Base-by-base conservation (phyloP, 768 basidiomycete species). In the Basidioascus undulatus region DNA sequence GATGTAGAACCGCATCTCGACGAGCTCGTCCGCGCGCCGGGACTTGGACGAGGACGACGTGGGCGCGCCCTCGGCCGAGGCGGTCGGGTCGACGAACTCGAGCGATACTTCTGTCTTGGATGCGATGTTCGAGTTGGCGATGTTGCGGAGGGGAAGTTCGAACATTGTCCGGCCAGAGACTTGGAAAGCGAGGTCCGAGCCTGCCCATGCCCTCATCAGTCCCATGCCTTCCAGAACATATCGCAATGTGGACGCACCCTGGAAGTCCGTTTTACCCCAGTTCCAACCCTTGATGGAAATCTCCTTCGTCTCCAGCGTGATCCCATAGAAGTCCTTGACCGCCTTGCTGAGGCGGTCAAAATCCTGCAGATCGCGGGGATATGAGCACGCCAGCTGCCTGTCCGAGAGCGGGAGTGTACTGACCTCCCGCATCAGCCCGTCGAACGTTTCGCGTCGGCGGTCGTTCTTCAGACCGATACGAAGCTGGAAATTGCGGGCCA, bases 91-190 rank as follows among this genome's bases (percentile, higher is more conserved):
- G 23, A 43, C 30, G 54, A 96, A 92, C 55, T 98, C 92, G n/a
- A 98, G 71, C 0, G 92, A 84, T n/a, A 98, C 92, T 57, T 98
- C 92, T 9, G 83, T 87, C 46, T 82, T 81, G 18, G 83, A 84
- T 11, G 84, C 83, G 51, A 96, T 94, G 61, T 94, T 94, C 35
- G 92, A 92, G 59, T 98, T 98, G 49, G 81, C 78, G 35, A 96
- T 84, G 46, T 74, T 62, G 26, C 66, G 61, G 26, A 96, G 64
- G 5, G 92, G 86, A 6, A 98, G 65, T 50, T 87, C 83, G 54
- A 98, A 96, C 0, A 80, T 67, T 1, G 75, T 74, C 59, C 76
- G 80, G 41, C 80, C 81, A 3, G 78, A 77, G 4, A 94, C 75
- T 30, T 78, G 62, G 59, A 98, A 98, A 5, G 78, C 79, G 24